These are phyloP conservation scores for Endotrypanum monterogeii DNA, from an alignment of 208 protist genomes.

Conservation along the genomic window DNA sequence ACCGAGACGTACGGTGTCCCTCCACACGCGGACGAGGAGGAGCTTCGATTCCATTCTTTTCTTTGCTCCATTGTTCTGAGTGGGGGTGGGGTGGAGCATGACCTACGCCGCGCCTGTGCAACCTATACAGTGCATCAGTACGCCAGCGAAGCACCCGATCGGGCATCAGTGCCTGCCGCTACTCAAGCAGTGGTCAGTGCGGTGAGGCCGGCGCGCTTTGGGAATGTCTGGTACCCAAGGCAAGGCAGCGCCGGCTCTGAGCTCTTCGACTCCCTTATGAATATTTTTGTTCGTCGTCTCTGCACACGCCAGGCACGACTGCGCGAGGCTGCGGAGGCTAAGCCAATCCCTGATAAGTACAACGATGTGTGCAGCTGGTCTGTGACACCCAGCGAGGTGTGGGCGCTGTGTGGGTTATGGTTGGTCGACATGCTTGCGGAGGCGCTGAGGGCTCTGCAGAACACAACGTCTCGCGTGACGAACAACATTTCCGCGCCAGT, in stretches of 20 bases:
- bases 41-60: conserved; percentile 36
- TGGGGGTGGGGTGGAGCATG: conserved; percentile 89
- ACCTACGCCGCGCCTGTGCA: conserved; percentile 79
- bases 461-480: conserved; percentile 1
- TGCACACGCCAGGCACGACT: conserved; percentile 35
- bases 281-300: conserved; percentile 44
- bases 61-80: conserved; percentile 71
- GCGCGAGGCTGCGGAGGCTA: conserved; percentile 8
- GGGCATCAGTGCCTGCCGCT: background rate
- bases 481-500: background rate
- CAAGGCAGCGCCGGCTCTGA: conserved; percentile 16
- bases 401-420: conserved; percentile 71
- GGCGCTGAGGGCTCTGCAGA: conserved; percentile 24
- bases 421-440: conserved; percentile 63
- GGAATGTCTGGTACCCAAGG: conserved; percentile 61
- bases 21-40: conserved; percentile 23
- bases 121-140: conserved; percentile 47
- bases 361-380: conserved; percentile 62
- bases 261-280: conserved; percentile 69
- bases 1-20: conserved; percentile 12
- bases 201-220: conserved; percentile 37
- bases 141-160: conserved; percentile 33
- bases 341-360: conserved; percentile 26
- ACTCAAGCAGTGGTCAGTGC: background rate
- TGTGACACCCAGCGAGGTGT: conserved; percentile 73